Evolutionary conservation across 2,329 filamentous ascomycete species (phyloP).

Genomic region (Cladobotryum protrusum): DNA sequence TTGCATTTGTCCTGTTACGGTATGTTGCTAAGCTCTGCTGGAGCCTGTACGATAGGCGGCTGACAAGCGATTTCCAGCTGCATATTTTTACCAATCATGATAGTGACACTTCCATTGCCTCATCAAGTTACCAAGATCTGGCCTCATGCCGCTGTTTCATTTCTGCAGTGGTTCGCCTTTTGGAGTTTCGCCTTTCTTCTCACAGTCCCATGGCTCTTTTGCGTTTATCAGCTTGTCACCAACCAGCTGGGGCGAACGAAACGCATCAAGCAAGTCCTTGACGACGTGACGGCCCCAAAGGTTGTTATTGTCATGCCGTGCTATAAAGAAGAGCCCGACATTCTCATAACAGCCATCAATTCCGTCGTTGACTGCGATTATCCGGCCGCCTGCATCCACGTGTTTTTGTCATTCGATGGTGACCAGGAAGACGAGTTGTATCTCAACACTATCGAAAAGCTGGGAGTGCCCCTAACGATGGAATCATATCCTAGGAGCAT

Average conservation of each 20-base stretch:
- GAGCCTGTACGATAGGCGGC: not conserved
- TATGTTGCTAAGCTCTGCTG: slow-evolving; percentile 33
- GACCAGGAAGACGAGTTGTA: slow-evolving; percentile 85
- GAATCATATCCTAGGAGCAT: slow-evolving; percentile 83
- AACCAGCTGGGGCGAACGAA: slow-evolving; percentile 77
- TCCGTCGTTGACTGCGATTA: slow-evolving; percentile 94
- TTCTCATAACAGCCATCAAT: slow-evolving; percentile 79
- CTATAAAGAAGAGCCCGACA: slow-evolving; percentile 82
- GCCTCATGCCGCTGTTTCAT: slow-evolving; percentile 58
- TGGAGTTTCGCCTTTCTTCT: slow-evolving; percentile 84
- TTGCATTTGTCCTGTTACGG: slow-evolving; percentile 70
- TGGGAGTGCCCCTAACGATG: slow-evolving; percentile 73
- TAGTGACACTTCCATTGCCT: slow-evolving; percentile 84
- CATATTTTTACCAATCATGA: slow-evolving; percentile 89
- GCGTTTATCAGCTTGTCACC: slow-evolving; percentile 84
- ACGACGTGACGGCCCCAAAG: slow-evolving; percentile 83
- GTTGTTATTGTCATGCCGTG: slow-evolving; percentile 96
- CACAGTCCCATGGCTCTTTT: slow-evolving; percentile 86
- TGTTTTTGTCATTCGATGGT: slow-evolving; percentile 93
- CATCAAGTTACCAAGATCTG: slow-evolving; percentile 64
- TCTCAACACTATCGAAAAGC: slow-evolving; percentile 73
- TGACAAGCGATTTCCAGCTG: slow-evolving; percentile 41
- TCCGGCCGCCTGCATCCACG: slow-evolving; percentile 82
- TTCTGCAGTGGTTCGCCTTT: slow-evolving; percentile 92
- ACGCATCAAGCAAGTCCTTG: slow-evolving; percentile 75